phyloP scores from a whole-genome alignment of 2,329 filamentous ascomycete genomes.

The Fonsecaea nubica region DNA sequence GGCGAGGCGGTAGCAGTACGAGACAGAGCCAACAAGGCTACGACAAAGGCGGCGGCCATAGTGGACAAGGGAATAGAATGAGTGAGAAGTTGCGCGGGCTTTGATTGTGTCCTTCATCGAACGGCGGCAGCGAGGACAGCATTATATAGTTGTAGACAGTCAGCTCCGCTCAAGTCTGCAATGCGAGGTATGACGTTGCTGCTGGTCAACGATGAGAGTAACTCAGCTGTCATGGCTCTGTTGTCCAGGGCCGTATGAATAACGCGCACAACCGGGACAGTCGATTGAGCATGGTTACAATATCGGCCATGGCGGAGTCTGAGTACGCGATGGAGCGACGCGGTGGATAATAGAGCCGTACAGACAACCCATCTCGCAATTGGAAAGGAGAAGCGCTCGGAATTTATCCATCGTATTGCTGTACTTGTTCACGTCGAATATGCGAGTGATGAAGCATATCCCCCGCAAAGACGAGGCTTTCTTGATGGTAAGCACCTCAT shows the following conservation, averaged over 20 bases:
- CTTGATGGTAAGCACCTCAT: background rate
- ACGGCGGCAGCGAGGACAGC: background rate
- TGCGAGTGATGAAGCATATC: no score
- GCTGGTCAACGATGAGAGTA: background rate
- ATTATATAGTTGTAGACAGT: constrained; percentile 2
- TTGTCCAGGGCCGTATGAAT: background rate
- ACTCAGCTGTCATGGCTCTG: background rate
- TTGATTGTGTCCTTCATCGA: background rate
- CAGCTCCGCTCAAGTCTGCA: background rate
- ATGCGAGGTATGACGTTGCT: background rate
- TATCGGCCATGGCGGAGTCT: background rate
- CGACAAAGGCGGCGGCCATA: background rate
- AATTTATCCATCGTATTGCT: no score
- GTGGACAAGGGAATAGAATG: background rate
- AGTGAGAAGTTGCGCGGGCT: background rate
- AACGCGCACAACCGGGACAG: background rate
- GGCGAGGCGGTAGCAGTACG: background rate
- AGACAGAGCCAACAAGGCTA: constrained; percentile 4
- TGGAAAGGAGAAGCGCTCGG: background rate
- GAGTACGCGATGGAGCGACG: background rate
- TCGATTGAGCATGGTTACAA: background rate
- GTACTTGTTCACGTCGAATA: no score
- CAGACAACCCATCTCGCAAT: no score
- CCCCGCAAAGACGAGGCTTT: background rate
- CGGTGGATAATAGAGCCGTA: background rate